Base-by-base conservation (phyloP, 2,329 filamentous ascomycete species). In the Cytospora mali region DNA sequence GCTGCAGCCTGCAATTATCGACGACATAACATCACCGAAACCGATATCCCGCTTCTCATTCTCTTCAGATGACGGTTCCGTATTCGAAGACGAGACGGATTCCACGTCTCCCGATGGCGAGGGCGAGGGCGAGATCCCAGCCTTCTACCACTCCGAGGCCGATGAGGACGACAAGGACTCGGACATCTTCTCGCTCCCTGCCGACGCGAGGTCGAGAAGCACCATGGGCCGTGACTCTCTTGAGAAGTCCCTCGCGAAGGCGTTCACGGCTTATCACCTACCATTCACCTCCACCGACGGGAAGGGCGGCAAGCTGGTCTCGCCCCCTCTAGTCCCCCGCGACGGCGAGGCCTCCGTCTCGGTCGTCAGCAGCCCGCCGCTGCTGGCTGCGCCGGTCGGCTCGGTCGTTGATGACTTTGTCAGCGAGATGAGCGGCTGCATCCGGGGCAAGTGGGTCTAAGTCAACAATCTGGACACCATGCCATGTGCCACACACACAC, bases 181-280 rank as follows among this genome's bases (percentile, higher is more conserved):
- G 21, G 72, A 71, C 21, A 62, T 64, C 27, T 63, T 74, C 21
- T 75, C 73, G 11, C 73, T 71, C 29, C 73, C 72, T 51, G 76
- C 76, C 25, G 75, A 75, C n/a, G 69, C 72, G 23, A 68, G 71
- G 35, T 55, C 66, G 1, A 68, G 66, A 18, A 35, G 61, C 55
- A 39, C 59, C 39, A 48, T 65, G 56, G 39, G 59, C 53, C 61
- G 64, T 59, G 62, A 62, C 52, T 65, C 69, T 1, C 65, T 71
- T 48, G 70, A 72, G 42, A 54, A 68, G 48, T 67, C 68, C n/a
- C 66, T 71, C 3, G 54, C 66, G 35, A 62, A 68, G 51, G 67
- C 70, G 3, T 73, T 78, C 46, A 74, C 75, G 0, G 73, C 73
- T n/a, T 84, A 84, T 69, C 81, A 80, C 63, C 74, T 84, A n/a